Conservation (phyloP, 345 rosid genomes). For the Combretum micranthum region DNA sequence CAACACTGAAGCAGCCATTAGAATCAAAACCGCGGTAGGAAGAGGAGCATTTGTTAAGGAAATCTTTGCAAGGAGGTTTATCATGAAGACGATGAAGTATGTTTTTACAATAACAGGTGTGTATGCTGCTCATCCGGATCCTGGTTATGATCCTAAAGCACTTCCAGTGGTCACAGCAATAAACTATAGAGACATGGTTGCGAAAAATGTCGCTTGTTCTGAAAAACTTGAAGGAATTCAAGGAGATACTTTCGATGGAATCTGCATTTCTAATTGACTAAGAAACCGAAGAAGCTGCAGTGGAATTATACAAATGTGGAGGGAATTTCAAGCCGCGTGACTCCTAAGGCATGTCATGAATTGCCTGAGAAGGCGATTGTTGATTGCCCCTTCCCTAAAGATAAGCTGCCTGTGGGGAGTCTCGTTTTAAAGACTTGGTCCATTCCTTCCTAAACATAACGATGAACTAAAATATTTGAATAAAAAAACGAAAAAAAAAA, state of each 20-base stretch:
- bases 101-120: constrained; percentile 73
- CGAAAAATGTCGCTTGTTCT: constrained; percentile 44
- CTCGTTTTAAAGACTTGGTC: constrained; percentile 44
- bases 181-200: constrained; percentile 46
- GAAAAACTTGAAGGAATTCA: constrained; percentile 48
- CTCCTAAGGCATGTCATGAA: constrained; percentile 39
- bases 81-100: constrained; percentile 56
- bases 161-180: constrained; percentile 39
- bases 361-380: constrained; percentile 31
- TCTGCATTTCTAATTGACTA: constrained; percentile 61
- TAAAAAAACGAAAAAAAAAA: too few relatives aligned
- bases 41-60: constrained; percentile 64
- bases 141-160: too few relatives aligned
- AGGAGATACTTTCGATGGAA: constrained; percentile 35
- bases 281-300: constrained; percentile 29
- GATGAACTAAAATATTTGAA: too few relatives aligned
- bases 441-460: neutral
- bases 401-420: constrained; percentile 41
- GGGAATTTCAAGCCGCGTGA: constrained; percentile 53
- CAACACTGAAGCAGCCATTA: constrained; percentile 44
- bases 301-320: constrained; percentile 64
- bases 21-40: constrained; percentile 64
- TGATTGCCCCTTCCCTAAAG: constrained; percentile 44
- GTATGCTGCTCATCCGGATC: constrained; percentile 56
- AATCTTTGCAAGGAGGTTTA: constrained; percentile 44